phyloP scores from a whole-genome alignment of 1,284 basidiomycete species.

The Ustilago esculenta region DNA sequence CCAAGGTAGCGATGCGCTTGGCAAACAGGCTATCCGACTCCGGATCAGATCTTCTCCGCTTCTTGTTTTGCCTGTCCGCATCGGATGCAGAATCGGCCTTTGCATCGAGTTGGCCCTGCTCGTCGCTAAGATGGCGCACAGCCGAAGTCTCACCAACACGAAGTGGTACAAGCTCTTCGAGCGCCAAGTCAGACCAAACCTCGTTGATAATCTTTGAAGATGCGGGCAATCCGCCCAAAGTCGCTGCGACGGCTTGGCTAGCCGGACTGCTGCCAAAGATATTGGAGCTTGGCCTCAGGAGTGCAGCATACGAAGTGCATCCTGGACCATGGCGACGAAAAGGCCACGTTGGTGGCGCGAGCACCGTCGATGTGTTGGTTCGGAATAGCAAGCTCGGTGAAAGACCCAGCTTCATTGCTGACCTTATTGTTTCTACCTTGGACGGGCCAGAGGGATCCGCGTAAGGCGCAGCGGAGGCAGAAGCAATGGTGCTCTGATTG shows the following conservation, averaged over 20 bases:
- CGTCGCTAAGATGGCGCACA: constrained; percentile 11
- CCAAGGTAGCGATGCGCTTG: constrained; percentile 16
- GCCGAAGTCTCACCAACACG: constrained; percentile 28
- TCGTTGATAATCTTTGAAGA: constrained; percentile 28
- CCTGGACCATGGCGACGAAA: constrained; percentile 54
- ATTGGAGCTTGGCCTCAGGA: constrained; percentile 42
- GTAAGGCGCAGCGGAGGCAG: background rate
- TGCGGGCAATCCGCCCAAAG: constrained; percentile 28
- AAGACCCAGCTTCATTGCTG: constrained; percentile 34
- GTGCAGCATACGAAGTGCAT: constrained; percentile 42
- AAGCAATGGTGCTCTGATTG: background rate
- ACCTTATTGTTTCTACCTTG: constrained; percentile 3
- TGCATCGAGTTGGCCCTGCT: background rate
- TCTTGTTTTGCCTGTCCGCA: constrained; percentile 6
- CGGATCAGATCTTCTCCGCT: constrained; percentile 18
- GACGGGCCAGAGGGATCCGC: background rate
- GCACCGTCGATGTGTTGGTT: constrained; percentile 24
- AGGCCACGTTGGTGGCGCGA: constrained; percentile 47
- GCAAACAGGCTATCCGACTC: constrained; percentile 26
- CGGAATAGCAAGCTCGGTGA: constrained; percentile 34
- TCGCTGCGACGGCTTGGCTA: constrained; percentile 38
- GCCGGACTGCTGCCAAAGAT: constrained; percentile 37
- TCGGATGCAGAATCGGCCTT: background rate
- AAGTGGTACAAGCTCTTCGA: constrained; percentile 49
- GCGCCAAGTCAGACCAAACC: constrained; percentile 58